Evolutionary conservation across 148 eudicot species (phyloP), one percentile per base, ranked within the genome.

Genomic region (Rhododendron simsii): DNA sequence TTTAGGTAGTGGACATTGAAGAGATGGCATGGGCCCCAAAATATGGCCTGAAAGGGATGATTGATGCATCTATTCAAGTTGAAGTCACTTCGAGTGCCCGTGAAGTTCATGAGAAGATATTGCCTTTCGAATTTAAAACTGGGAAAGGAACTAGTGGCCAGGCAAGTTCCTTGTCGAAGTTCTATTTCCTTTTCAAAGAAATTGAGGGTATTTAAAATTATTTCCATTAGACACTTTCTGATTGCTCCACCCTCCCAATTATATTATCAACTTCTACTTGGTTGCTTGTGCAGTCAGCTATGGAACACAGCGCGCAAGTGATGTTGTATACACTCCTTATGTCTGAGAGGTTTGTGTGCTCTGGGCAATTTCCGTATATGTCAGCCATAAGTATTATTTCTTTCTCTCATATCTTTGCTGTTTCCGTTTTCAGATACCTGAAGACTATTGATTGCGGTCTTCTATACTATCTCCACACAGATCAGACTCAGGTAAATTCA

Each of bases 1-100:
- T 87, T n/a, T 89, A 97, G 99, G 98, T 97, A 69, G 86, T 94
- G 87, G 99, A 97, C 87, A 97, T 97, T 82, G 99, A 97, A 90
- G 99, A 97, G 90, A 96, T 98, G 98, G 98, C 94, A 67, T 98
- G 99, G 99, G 98, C 98, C 75, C 99, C 98, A 74, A 98, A 94
- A 86, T 98, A 94, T 88, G 99, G 99, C 44, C 87, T 98, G 90
- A 98, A 98, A 91, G 99, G 99, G 87, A 90, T 98, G 91, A 93
- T 98, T 88, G 99, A 98, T 91, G 99, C 99, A 81, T 95, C 99
- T 82, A 39, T 98, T 84, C 89, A 88, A 80, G 98, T 98, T 81
- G 85, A 87, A 78, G 80, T 85, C 78, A 89, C 78, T 87, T 90
- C 92, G 15, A 88, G 88, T 83, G 65, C 85, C 35, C 23, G 65